Evolutionary conservation across 129 eudicot genomes (phyloP).

Genomic region (Arctium minus): DNA sequence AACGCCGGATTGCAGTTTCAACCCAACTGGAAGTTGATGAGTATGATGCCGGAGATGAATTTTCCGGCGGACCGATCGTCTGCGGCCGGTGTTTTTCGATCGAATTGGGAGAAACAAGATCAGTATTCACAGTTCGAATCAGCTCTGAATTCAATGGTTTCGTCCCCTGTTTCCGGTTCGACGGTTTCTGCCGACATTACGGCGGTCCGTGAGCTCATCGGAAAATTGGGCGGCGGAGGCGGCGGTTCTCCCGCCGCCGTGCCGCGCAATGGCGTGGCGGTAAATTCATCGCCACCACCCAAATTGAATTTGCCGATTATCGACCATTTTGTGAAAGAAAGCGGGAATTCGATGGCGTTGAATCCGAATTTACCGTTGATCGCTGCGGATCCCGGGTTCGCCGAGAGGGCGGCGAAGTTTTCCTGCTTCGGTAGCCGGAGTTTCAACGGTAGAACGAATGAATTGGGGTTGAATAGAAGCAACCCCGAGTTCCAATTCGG

Average conservation of each 20-base stretch:
- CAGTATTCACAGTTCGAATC: conserved; percentile 57
- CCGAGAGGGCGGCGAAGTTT: conserved; percentile 85
- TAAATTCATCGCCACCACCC: conserved; percentile 45
- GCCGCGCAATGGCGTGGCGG: conserved; percentile 1
- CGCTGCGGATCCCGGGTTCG: conserved; percentile 74
- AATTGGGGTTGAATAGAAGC: conserved; percentile 23
- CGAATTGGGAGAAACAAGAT: conserved; percentile 27
- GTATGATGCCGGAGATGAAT: conserved; percentile 27
- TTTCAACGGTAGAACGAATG: conserved; percentile 53
- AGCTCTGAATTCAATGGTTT: conserved; percentile 57
- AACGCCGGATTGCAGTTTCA: conserved; percentile 39
- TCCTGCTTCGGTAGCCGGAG: conserved; percentile 89
- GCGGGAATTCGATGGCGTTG: conserved; percentile 37
- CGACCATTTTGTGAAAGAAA: conserved; percentile 40
- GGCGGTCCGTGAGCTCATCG: conserved; percentile 50
- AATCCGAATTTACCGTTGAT: conserved; percentile 52
- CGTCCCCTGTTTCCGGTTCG: conserved; percentile 55
- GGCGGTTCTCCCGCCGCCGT: conserved; percentile 20
- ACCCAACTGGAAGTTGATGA: conserved; percentile 30
- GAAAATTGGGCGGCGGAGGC: conserved; percentile 38
- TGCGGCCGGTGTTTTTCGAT: background rate
- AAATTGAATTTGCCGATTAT: conserved; percentile 37
- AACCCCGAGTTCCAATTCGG: conserved; percentile 32
- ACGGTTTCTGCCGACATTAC: conserved; percentile 33
- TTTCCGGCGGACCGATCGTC: conserved; percentile 19